Percentiles rank a stretch among this genome's conserved stretches.
Conservation (phyloP, 805 yeast species). For the Zygoascus biomembranicola region DNA sequence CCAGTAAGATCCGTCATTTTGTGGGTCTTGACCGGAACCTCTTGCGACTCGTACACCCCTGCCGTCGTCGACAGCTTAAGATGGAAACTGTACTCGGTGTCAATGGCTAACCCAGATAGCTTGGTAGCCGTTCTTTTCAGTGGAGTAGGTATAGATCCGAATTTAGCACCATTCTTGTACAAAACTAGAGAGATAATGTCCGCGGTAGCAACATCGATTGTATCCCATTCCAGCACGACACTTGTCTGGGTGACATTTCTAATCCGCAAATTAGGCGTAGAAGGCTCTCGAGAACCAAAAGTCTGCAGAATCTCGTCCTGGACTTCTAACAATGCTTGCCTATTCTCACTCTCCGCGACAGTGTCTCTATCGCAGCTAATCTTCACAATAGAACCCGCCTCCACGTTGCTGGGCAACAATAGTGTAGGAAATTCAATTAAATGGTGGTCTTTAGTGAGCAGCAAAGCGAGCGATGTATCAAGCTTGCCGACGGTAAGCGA, state of each 20-base stretch:
- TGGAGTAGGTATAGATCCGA: slow-evolving; percentile 82
- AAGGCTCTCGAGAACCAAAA: slow-evolving; percentile 69
- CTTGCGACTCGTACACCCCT: slow-evolving; percentile 69
- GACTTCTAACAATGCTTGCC: slow-evolving; percentile 46
- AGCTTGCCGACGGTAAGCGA: slow-evolving; percentile 91
- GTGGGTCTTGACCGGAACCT: slow-evolving; percentile 69
- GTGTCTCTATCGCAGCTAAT: slow-evolving; percentile 74
- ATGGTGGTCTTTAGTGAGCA: slow-evolving; percentile 87
- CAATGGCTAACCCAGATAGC: slow-evolving; percentile 84
- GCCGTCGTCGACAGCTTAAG: slow-evolving; percentile 81
- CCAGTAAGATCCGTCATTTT: slow-evolving; percentile 95
- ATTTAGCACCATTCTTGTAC: slow-evolving; percentile 57
- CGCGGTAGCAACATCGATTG: slow-evolving; percentile 74
- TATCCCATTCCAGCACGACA: slow-evolving; percentile 92
- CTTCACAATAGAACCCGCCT: slow-evolving; percentile 86
- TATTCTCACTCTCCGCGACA: slow-evolving; percentile 55
- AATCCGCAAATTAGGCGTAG: slow-evolving; percentile 56
- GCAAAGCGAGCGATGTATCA: slow-evolving; percentile 87
- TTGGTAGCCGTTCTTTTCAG: slow-evolving; percentile 70
- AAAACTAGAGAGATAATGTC: slow-evolving; percentile 65
- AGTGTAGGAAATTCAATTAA: slow-evolving; percentile 95
- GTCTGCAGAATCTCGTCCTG: slow-evolving; percentile 67
- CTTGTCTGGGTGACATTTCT: slow-evolving; percentile 88
- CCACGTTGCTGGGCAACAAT: slow-evolving; percentile 78
- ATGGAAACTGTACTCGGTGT: slow-evolving; percentile 70